Base-by-base conservation (phyloP, 2,329 filamentous ascomycete species). In the Fusarium equiseti region DNA sequence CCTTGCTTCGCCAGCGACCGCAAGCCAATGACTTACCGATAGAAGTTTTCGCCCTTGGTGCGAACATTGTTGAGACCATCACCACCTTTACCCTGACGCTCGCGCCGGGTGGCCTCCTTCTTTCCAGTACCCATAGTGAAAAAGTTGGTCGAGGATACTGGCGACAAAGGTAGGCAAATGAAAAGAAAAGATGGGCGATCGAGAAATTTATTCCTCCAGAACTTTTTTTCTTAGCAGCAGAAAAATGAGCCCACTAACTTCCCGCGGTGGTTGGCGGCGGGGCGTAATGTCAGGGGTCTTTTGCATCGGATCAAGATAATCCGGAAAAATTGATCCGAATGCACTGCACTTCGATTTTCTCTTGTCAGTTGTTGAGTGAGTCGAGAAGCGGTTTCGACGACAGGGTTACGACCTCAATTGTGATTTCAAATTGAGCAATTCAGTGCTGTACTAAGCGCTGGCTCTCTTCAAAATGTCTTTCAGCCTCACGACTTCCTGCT, bases 31-130 rank as follows among this genome's bases (percentile, higher is more conserved):
- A 68, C 86, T 72, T 84, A 91, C 87, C 93, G 90, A 85, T 98
- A 98, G 85, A 98, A 99, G 86, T 98, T 98, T 87, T 98, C 95
- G 83, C 96, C 96, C 85, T 99, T 99, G 76, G 90, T 87, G 77
- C 91, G 93, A 78, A 98, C 93, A 84, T 98, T 98, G 77, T 84
- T 90, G 89, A 97, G 94, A 80, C 94, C 94, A 89, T 96, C 92
- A 73, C 89, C 88, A 52, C 88, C 88, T 84, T 95, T 95, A 75
- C 93, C 94, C 87, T 98, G 90, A 81, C 94, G 92, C 84, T 87
- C 88, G 80, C 92, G 92, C 83, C 95, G 91, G 80, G 85, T 88
- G 71, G 90, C 90, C 83, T 98, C 95, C 83, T 98, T 98, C 87
- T 98, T 98, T 77, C 89, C 91, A 76, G 90, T 92, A 83, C 94